Evolutionary conservation across 345 rosid genomes (phyloP).

Genomic region (Garcia nutans): DNA sequence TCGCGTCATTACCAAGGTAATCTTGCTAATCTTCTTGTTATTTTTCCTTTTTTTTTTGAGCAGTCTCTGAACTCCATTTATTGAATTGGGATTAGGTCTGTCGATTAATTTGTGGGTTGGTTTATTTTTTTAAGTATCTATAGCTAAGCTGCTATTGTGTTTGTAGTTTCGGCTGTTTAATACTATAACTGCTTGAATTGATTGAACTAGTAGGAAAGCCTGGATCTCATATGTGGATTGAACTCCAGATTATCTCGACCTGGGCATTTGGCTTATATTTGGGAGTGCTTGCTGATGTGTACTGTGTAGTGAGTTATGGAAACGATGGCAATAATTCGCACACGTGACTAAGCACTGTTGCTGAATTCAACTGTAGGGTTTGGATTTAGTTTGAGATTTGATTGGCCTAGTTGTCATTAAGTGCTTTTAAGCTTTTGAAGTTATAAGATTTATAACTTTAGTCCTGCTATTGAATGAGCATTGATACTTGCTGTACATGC

Average conservation of each 20-base stretch:
- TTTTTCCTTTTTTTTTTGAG: background rate
- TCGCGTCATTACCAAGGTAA: constrained; percentile 91
- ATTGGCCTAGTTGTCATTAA: no score
- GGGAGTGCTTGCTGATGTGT: background rate
- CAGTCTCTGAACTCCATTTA: background rate
- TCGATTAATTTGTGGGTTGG: background rate
- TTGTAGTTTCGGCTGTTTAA: no score
- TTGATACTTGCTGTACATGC: background rate
- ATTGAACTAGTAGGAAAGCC: background rate
- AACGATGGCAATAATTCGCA: no score
- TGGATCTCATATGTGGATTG: background rate
- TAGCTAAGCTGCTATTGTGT: no score
- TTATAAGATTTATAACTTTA: background rate
- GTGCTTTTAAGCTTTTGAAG: background rate
- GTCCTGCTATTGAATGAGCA: background rate
- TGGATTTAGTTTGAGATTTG: no score
- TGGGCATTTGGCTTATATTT: background rate
- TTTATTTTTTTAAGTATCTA: background rate
- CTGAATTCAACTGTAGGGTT: no score
- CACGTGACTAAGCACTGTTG: no score
- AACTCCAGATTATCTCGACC: background rate
- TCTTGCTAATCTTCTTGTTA: background rate
- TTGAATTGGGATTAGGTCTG: background rate
- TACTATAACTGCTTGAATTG: background rate
- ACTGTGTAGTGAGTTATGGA: background rate